Evolutionary conservation across 306 rosid genomes (phyloP), one percentile per base, ranked within the genome.

Genomic region (Quercus variabilis): DNA sequence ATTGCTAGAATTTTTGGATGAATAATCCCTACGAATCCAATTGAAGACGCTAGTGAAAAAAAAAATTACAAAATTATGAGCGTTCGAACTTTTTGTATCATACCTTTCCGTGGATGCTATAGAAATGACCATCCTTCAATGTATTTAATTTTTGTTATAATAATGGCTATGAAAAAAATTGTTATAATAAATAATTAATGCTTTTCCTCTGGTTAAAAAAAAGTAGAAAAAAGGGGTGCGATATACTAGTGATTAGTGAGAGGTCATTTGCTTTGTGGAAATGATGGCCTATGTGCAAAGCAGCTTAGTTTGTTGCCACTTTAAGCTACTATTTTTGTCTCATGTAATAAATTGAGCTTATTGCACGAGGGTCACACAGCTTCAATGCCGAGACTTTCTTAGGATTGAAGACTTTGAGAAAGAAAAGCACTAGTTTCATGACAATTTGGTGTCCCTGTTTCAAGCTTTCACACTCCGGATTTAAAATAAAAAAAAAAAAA

Each of bases 311-410:
- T 71, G 70, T 74, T 55, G 26, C 58, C 26, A 73, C 84, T 69
- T 73, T 70, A 38, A 25, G 83, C 19, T 67, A 52, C 65, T 62
- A 17, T 12, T 60, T 74, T 77, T 77, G 80, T 85, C 83, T 74
- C 43, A 74, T 68, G 71, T 78, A 64, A 74, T 74, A 8, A 74
- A 69, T 78, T 67, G 73, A 55, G 75, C 19, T 46, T 77, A 69
- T 63, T 79, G 51, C 74, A 77, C 74, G 81, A 79, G 69, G 26
- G 17, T 3, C 4, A 10, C 69, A 20, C n/a, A 46, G 43, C 59
- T 57, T 17, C 35, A 2, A 8, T 41, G 19, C 67, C 46, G 3
- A 15, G 17, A 46, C 74, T 52, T 33, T 68, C 33, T 83, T 46
- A 56, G 31, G n/a, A 5, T 5, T 56, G 59, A 43, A 67, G 55